Evolutionary conservation across 495 filamentous ascomycete genomes (phyloP).

Genomic region (Chaetomium tenue): DNA sequence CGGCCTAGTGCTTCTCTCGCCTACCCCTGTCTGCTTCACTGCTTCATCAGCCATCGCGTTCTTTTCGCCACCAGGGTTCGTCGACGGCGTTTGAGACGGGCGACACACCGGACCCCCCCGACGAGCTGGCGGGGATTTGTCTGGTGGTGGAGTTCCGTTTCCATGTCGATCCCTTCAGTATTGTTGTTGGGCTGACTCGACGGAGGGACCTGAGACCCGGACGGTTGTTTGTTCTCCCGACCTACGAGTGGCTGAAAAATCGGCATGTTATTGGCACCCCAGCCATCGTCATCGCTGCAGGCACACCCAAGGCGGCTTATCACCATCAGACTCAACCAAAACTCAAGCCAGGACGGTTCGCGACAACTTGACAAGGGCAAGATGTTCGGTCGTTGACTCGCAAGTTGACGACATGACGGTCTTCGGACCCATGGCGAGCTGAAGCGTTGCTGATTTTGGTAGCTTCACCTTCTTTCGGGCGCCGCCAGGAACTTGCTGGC

Average conservation of each 20-base stretch:
- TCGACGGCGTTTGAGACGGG: background rate
- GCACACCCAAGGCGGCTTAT: background rate
- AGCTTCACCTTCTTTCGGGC: background rate
- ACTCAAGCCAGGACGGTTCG: background rate
- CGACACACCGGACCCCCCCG: background rate
- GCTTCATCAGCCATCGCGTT: background rate
- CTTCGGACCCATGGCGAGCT: background rate
- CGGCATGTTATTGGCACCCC: background rate
- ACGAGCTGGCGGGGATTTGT: background rate
- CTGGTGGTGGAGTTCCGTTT: background rate
- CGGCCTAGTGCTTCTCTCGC: background rate
- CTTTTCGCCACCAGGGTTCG: background rate
- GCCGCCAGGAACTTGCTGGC: background rate
- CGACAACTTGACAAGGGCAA: background rate
- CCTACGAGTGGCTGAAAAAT: no score
- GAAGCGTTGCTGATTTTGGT: background rate
- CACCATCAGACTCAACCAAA: background rate
- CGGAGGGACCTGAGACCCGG: background rate
- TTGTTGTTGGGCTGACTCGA: background rate
- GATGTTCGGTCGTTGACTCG: background rate
- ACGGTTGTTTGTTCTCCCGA: no score
- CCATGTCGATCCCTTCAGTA: background rate
- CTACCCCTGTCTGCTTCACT: background rate
- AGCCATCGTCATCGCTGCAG: background rate
- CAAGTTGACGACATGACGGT: background rate